phyloP scores from a whole-genome alignment of 805 yeast genomes.

The Scheffersomyces ergatensis region DNA sequence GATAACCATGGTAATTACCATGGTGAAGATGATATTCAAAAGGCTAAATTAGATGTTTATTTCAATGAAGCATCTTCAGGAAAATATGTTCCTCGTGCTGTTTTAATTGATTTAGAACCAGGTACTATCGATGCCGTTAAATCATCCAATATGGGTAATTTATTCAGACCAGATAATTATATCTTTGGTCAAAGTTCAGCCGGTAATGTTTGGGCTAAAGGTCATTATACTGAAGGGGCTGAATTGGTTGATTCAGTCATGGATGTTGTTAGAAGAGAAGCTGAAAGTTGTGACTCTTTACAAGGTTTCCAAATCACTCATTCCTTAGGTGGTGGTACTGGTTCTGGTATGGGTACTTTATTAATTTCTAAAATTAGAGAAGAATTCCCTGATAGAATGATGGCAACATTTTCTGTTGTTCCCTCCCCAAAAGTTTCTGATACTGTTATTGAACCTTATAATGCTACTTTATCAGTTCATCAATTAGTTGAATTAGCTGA shows the following conservation, averaged over 20 bases:
- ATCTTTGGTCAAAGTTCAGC: constrained; percentile 91
- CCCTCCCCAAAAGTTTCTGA: constrained; percentile 91
- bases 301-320: constrained; percentile 88
- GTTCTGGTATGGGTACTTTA: constrained; percentile 94
- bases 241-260: constrained; percentile 86
- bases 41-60: constrained; percentile 70
- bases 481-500: constrained; percentile 89
- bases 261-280: constrained; percentile 91
- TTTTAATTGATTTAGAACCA: constrained; percentile 89
- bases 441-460: constrained; percentile 94
- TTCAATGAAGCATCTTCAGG: constrained; percentile 85
- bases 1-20: constrained; percentile 73
- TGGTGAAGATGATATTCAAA: constrained; percentile 44
- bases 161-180: constrained; percentile 90
- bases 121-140: constrained; percentile 88
- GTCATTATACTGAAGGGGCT: constrained; percentile 96
- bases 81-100: constrained; percentile 92
- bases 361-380: constrained; percentile 83
- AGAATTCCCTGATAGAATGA: constrained; percentile 93
- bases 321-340: constrained; percentile 78
- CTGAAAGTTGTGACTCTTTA: constrained; percentile 86
- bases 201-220: constrained; percentile 97
- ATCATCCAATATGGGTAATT: constrained; percentile 74
- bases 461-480: constrained; percentile 86
- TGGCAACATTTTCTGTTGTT: constrained; percentile 91